A percentile compares a stretch with the other conserved stretches of the same genome.
Evolutionary conservation across 345 rosid species (phyloP).

Genomic region (Passiflora organensis): DNA sequence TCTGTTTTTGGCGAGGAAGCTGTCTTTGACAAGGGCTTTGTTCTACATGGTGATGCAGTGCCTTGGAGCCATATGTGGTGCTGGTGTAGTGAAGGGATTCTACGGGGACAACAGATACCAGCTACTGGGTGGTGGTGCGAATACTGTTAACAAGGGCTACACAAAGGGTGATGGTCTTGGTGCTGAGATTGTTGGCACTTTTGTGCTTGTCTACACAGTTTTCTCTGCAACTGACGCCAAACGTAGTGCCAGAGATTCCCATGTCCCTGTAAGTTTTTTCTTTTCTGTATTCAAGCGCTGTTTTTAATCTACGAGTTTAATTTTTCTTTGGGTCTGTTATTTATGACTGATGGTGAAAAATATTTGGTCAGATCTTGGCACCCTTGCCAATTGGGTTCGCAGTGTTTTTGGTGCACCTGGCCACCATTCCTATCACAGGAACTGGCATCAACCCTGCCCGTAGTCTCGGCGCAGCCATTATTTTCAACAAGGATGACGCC

Average conservation of each 20-base stretch:
- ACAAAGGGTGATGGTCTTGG: neutral
- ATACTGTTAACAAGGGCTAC: neutral
- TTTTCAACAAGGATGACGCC: neutral
- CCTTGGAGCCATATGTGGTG: neutral
- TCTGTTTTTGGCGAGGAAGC: neutral
- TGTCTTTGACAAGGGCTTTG: neutral
- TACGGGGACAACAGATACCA: neutral
- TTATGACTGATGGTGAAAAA: no score
- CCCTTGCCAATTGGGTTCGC: neutral
- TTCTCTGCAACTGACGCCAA: neutral
- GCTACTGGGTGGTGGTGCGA: neutral
- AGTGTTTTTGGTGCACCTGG: neutral
- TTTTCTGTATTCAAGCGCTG: no score
- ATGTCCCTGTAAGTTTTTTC: neutral
- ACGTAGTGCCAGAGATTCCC: neutral
- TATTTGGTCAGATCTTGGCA: neutral
- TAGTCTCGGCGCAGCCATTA: neutral
- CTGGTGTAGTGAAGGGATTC: neutral
- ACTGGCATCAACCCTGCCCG: neutral
- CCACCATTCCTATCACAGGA: neutral
- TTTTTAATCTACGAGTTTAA: no score
- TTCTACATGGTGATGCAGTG: neutral
- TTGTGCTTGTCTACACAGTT: neutral
- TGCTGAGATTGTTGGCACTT: neutral
- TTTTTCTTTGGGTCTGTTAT: no score